Evolutionary conservation across 805 yeast genomes (phyloP).

Genomic region (Schwanniomyces sp.): DNA sequence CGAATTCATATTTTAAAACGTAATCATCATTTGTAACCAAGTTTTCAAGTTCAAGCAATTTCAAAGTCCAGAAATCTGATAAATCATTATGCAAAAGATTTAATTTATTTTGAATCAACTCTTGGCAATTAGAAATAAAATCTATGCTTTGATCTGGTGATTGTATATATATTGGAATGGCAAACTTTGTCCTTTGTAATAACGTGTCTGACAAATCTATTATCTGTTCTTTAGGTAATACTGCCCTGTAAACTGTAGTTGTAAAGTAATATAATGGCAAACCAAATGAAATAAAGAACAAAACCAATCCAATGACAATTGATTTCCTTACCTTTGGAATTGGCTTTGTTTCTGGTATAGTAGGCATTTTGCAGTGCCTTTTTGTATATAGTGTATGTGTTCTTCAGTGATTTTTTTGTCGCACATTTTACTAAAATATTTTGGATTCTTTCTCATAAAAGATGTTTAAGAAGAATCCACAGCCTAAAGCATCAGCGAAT

Average conservation of each 20-base stretch:
- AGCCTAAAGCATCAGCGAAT: slow-evolving; percentile 72
- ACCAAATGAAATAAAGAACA: slow-evolving; percentile 36
- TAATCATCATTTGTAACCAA: slow-evolving; percentile 27
- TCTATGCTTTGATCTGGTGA: slow-evolving; percentile 27
- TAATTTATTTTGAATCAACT: slow-evolving; percentile 29
- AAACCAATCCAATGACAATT: slow-evolving; percentile 10
- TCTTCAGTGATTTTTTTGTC: neutral
- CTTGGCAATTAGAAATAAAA: slow-evolving; percentile 35
- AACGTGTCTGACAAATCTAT: slow-evolving; percentile 26
- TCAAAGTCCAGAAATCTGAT: slow-evolving; percentile 28
- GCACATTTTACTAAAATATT: neutral
- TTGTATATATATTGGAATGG: slow-evolving; percentile 46
- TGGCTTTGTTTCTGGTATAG: neutral
- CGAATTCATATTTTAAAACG: slow-evolving; percentile 30
- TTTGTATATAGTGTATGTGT: neutral
- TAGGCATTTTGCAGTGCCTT: neutral
- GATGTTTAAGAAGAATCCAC: slow-evolving; percentile 58
- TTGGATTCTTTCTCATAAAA: neutral
- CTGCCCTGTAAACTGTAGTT: slow-evolving; percentile 63
- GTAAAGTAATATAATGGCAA: slow-evolving; percentile 61
- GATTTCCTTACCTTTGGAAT: slow-evolving; percentile 7
- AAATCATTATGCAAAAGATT: slow-evolving; percentile 19
- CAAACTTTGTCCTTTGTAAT: slow-evolving; percentile 20
- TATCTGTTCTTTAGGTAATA: slow-evolving; percentile 51
- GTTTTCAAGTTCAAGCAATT: slow-evolving; percentile 12